Evolutionary conservation across 352 stramenopile genomes (phyloP), one percentile per base, ranked within the genome.

Genomic region (Globisporangium emineosum): DNA sequence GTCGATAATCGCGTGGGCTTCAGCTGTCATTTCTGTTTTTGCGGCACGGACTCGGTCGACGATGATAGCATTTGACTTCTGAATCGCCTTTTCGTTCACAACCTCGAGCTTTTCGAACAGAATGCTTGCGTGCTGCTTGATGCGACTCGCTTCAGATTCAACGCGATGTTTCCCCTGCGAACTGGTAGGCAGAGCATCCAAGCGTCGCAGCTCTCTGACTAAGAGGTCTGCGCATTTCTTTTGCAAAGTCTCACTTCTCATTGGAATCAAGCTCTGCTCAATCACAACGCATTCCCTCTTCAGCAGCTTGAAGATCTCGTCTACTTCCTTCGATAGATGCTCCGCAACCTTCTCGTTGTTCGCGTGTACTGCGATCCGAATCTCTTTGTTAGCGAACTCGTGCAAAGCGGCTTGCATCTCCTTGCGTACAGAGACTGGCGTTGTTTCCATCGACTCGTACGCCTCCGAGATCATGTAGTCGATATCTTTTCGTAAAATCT

Each of bases 81-180:
- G 80, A 50, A 91, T 80, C 15, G 81, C 78, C 54, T 88, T 88
- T 29, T 89, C 82, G 32, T 93, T 93, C 2, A 73, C 66, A 9
- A 93, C 79, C 29, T 90, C 79, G 10, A 93, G 64, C 50, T 86
- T 88, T 57, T 91, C 82, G 66, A 90, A 91, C 27, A 93, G 57
- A 8, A 90, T 73, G 15, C 43, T 75, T 2, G 80, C 81, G 54
- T 89, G 83, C 52, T 91, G 73, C 40, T 73, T 67, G 45, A 93
- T 65, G 9, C 84, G 78, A n/a, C 66, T 68, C 21, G 72, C 78
- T 54, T 93, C 81, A 7, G 72, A 73, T 4, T 90, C 77, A 5
- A 91, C 51, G 21, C 69, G 74, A 17, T 62, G 72, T 32, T 71
- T 73, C 15, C 77, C 79, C 17, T 91, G 70, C 32, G 86, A 69